These are phyloP conservation scores for Ramaria sp. DNA, from an alignment of 768 basidiomycete genomes.

Conservation along the genomic window DNA sequence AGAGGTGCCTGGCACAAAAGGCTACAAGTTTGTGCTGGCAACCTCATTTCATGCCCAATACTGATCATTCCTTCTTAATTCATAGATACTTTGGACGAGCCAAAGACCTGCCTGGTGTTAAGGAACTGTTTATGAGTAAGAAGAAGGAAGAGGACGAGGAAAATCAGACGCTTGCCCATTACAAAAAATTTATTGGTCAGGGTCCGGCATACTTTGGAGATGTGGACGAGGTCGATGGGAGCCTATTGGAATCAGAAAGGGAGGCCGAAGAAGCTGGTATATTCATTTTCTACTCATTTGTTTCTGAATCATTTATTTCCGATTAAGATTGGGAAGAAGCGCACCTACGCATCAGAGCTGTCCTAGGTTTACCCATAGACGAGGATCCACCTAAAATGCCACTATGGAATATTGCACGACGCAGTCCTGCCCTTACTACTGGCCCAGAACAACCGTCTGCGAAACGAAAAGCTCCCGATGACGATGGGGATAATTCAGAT, in stretches of 20 bases:
- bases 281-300: slow-evolving; percentile 14
- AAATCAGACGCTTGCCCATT: slow-evolving; percentile 59
- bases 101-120: slow-evolving; percentile 90
- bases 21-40: slow-evolving; percentile 69
- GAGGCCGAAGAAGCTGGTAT: slow-evolving; percentile 65
- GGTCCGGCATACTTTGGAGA: slow-evolving; percentile 89
- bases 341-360: slow-evolving; percentile 41
- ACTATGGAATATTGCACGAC: slow-evolving; percentile 22
- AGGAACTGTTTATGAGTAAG: slow-evolving; percentile 83
- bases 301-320: background rate
- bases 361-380: slow-evolving; percentile 41
- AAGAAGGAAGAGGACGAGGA: slow-evolving; percentile 88
- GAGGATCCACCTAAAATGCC: slow-evolving; percentile 39
- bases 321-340: slow-evolving; percentile 56
- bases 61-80: background rate
- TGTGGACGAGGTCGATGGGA: slow-evolving; percentile 61
- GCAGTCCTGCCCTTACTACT: slow-evolving; percentile 17
- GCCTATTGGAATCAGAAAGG: slow-evolving; percentile 61
- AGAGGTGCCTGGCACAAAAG: slow-evolving; percentile 93
- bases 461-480: slow-evolving; percentile 48
- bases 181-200: slow-evolving; percentile 83
- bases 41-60: background rate
- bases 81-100: slow-evolving; percentile 91
- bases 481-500: slow-evolving; percentile 26
- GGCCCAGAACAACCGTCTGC: slow-evolving; percentile 10